Conservation (phyloP, 2,329 filamentous ascomycete genomes). For the Colletotrichum truncatum region DNA sequence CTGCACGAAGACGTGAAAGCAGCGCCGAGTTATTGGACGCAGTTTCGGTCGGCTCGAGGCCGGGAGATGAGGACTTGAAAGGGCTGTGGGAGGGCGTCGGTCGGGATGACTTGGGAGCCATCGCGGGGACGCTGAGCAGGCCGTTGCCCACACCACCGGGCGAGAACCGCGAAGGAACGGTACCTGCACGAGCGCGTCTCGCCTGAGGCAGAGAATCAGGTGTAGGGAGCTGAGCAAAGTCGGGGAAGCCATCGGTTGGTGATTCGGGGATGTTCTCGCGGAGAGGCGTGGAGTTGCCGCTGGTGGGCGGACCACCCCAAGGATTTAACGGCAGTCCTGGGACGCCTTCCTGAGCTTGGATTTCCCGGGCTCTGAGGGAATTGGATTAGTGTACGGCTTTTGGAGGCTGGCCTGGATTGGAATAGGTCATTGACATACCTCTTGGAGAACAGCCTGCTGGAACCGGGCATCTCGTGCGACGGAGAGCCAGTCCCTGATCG, state of each 20-base stretch:
- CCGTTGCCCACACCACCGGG: constrained; percentile 74
- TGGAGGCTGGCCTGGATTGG: neutral
- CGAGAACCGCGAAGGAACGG: constrained; percentile 94
- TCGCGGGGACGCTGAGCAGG: constrained; percentile 62
- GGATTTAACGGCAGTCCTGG: constrained; percentile 73
- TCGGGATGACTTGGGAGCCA: constrained; percentile 81
- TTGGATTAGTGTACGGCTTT: constrained; percentile 25
- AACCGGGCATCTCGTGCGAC: constrained; percentile 85
- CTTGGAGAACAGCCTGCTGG: constrained; percentile 86
- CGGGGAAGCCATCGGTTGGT: constrained; percentile 93
- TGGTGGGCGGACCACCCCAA: constrained; percentile 96
- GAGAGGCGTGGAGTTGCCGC: constrained; percentile 93
- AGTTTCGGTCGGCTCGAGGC: constrained; percentile 57
- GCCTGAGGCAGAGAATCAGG: constrained; percentile 73
- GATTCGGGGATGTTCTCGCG: constrained; percentile 98
- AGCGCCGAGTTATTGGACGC: constrained; percentile 72
- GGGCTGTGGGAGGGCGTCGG: constrained; percentile 89
- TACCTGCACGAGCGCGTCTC: constrained; percentile 89
- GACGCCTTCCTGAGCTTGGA: constrained; percentile 94
- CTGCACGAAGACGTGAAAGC: constrained; percentile 86
- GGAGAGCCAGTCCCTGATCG: constrained; percentile 94
- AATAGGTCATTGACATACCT: constrained; percentile 68
- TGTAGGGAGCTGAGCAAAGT: constrained; percentile 79
- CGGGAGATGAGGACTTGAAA: constrained; percentile 76
- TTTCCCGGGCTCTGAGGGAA: constrained; percentile 83